Base-by-base conservation (phyloP, 192 early-diverging fungal species). In the Linnemannia hyalina region DNA sequence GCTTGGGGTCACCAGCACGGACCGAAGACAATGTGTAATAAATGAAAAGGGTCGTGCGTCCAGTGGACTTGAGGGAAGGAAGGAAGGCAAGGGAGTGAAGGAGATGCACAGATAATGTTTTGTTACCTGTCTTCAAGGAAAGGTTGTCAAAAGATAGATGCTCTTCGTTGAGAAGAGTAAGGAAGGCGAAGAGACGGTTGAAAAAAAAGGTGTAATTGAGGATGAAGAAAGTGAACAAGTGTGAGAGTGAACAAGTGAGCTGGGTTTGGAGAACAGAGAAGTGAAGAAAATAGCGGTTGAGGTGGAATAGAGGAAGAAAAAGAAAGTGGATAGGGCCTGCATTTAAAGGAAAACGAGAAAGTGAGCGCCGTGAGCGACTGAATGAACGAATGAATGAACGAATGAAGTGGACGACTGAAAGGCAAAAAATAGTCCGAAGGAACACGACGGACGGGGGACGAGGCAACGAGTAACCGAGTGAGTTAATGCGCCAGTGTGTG, bases 71-170 rank as follows among this genome's bases (percentile, higher is more conserved):
- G 40, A 52, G 20, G 49, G 49, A 52, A 52, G 49, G 35, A 38
- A 35, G 16, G 26, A 38, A 5, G 20, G 40, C 4, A 35, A 46
- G 11, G 44, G n/a, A 29, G n/a, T 41, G 22, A 9, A 4, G 22
- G 11, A 8, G 60, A 29, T 65, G 29, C 11, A 10, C 26, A 15
- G 49, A 46, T 11, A 49, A 18, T 22, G 49, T 22, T 52, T 52
- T 22, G 49, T 73, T 73, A 73, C 71, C 71, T 73, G 71, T 73
- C 71, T 73, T 73, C 71, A 73, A 73, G 42, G 44, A 42, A 10
- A 73, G 46, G 46, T 73, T 41, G 41, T n/a, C 40, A 73, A 73
- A 44, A 73, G 15, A 23, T 29, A 73, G 49, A 73, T 15, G 23
- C 44, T 23, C 71, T 73, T 49, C n/a, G 26, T 15, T n/a, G 60